Base-by-base conservation (phyloP, 2,329 filamentous ascomycete genomes). In the Pezicula neosporulosa region DNA sequence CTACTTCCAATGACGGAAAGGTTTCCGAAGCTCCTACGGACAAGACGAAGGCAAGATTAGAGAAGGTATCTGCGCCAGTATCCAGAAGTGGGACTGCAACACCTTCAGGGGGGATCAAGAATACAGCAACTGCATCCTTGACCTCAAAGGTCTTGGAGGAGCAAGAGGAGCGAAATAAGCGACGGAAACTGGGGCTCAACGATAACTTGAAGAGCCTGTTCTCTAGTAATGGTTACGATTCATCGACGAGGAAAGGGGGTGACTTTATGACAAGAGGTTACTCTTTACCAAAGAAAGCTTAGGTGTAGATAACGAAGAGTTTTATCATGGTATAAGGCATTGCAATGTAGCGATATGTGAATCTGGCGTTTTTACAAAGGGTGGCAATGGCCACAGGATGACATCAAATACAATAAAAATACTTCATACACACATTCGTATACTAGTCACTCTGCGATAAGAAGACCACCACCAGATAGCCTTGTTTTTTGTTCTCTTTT, bases 61-160 rank as follows among this genome's bases (percentile, higher is more conserved):
- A 47, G 60, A 68, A 56, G 52, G 48, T 51, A 27, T 39, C 50
- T 16, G 42, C 37, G 2, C 54, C 51, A n/a, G 45, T 59, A 51
- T 55, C 60, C 10, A 55, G 58, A 4, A 73, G 18, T 42, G 57
- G 60, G 10, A 67, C 68, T 1, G 56, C 70, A 6, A 66, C 69
- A 74, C 50, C 60, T 24, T 50, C 53, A 39, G 54, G 56, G 24
- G 83, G 86, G 10, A 96, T 97, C 68, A 96, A 96, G 68, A 96
- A 97, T 61, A 77, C 89, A 0, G 81, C 89, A 50, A 94, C 94
- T 0, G 92, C 93, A 0, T 87, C 85, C 3, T 72, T 99, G 41
- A 96, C 93, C 0, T 89, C 88, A 0, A 91, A 86, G 60, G 92
- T 99, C 0, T 68, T 97, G 24, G 86, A 87, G 21, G 93, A 97